A percentile compares a stretch with the other conserved stretches of the same genome.
Conservation (phyloP, 2,329 filamentous ascomycete species). For the Tolypocladium ophioglossoides region DNA sequence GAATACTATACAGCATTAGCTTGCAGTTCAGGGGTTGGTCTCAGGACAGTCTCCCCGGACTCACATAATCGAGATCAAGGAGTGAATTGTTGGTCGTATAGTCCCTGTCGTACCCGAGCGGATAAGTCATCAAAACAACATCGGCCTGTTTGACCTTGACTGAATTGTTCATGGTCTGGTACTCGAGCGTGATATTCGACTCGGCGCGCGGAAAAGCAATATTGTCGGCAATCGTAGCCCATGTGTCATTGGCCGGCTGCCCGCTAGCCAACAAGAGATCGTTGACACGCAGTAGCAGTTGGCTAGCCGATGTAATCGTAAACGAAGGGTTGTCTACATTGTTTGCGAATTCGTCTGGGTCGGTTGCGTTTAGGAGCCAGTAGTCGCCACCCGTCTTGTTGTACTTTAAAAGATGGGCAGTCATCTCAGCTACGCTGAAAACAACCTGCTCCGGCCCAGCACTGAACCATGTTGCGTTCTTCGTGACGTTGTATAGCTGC, state of each 20-base stretch:
- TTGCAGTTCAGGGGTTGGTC: not conserved
- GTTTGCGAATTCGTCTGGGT: slow-evolving; percentile 65
- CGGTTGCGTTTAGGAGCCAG: slow-evolving; percentile 30
- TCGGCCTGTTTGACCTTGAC: slow-evolving; percentile 60
- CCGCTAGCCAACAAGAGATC: slow-evolving; percentile 45
- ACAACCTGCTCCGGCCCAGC: not conserved
- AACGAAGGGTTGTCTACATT: slow-evolving; percentile 57
- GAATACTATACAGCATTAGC: slow-evolving; percentile 8
- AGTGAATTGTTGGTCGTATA: slow-evolving; percentile 9
- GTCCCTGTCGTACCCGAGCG: slow-evolving; percentile 45
- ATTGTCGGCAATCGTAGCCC: slow-evolving; percentile 10
- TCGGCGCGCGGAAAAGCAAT: slow-evolving; percentile 7
- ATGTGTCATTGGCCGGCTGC: slow-evolving; percentile 37
- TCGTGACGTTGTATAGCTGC: not conserved
- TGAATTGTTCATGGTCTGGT: slow-evolving; percentile 54
- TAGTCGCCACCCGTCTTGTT: not conserved
- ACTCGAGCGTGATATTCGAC: slow-evolving; percentile 48
- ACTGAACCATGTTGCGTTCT: not conserved
- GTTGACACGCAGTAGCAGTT: slow-evolving; percentile 46
- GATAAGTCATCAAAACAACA: slow-evolving; percentile 54
- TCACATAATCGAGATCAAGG: slow-evolving; percentile 12
- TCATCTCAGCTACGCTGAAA: not conserved
- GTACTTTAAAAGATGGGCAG: not conserved
- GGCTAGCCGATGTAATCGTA: slow-evolving; percentile 51
- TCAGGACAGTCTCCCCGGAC: not conserved